phyloP scores from a whole-genome alignment of 495 filamentous ascomycete species.

The Xylaria scruposa region DNA sequence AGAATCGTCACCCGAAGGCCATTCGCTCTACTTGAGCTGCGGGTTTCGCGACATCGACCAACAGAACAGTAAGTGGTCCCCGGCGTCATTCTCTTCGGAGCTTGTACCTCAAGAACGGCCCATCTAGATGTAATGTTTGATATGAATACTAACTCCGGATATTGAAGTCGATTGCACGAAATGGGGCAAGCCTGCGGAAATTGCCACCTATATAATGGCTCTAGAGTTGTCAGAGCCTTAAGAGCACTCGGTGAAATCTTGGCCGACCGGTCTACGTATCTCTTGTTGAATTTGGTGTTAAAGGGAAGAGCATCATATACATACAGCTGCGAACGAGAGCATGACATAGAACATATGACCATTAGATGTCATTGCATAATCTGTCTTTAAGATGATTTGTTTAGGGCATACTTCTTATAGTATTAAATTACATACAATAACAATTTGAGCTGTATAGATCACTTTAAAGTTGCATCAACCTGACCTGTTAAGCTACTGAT shows the following conservation, averaged over 20 bases:
- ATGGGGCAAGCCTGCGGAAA: constrained; percentile 12
- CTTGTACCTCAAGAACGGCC: not conserved
- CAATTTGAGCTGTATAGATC: not conserved
- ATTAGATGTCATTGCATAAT: not conserved
- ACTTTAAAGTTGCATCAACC: not conserved
- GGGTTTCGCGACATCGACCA: constrained; percentile 40
- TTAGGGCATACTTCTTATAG: not conserved
- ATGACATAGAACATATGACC: not conserved
- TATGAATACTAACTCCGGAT: not conserved
- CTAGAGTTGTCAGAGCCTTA: not conserved
- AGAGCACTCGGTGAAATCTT: too few relatives aligned
- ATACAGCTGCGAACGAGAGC: not conserved
- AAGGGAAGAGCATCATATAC: not conserved
- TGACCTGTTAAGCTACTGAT: not conserved
- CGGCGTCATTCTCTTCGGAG: not conserved
- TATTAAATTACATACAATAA: not conserved
- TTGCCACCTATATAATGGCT: not conserved
- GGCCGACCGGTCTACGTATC: too few relatives aligned
- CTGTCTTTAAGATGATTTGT: not conserved
- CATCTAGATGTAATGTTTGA: not conserved
- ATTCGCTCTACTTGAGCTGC: constrained; percentile 39
- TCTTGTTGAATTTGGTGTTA: not conserved
- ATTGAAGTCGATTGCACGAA: constrained; percentile 14
- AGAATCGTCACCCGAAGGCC: constrained; percentile 36
- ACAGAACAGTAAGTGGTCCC: not conserved